Base-by-base conservation (phyloP, 306 rosid species). In the Mimosa bimucronata region DNA sequence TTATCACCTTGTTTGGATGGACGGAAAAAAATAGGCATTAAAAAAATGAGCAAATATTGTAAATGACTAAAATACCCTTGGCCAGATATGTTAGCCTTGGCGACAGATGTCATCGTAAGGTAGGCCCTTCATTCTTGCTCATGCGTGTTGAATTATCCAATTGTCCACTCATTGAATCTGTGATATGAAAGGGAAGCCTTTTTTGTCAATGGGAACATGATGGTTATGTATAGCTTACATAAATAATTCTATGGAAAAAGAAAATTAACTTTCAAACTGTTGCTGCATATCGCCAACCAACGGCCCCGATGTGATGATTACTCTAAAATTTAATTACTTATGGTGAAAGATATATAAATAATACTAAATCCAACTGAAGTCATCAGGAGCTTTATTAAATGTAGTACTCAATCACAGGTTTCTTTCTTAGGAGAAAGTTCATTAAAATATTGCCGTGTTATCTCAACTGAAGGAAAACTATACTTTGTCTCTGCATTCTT, bases 51-150 rank as follows among this genome's bases (percentile, higher is more conserved):
- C 38, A 34, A 2, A 34, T 34, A 34, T 34, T 34, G n/a, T n/a
- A 34, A 34, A 34, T 34, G 38, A 34, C 38, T 34, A 34, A 34
- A 34, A 34, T 34, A 34, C 38, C 38, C 38, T 34, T 34, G 38
- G 38, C 18, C 5, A 8, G 28, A 26, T 40, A 75, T 85, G 77
- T 53, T 75, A 42, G 69, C 68, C 52, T 84, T 69, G 5, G 71
- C 28, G 66, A 75, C 38, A 76, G 75, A 55, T 50, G 28, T 79
- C 69, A 19, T 28, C 46, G 29, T 65, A 26, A 14, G 25, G 60
- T 53, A 7, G 60, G 60, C 60, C 77, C 70, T n/a, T 13, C 23
- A 13, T 41, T 65, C 23, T 28, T 5, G 15, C 0, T 10, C 3
- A 31, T 45, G 57, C 42, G 60, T 46, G 60, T 45, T 15, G 26